Conservation (phyloP, 345 rosid genomes). For the Citrus maxima region DNA sequence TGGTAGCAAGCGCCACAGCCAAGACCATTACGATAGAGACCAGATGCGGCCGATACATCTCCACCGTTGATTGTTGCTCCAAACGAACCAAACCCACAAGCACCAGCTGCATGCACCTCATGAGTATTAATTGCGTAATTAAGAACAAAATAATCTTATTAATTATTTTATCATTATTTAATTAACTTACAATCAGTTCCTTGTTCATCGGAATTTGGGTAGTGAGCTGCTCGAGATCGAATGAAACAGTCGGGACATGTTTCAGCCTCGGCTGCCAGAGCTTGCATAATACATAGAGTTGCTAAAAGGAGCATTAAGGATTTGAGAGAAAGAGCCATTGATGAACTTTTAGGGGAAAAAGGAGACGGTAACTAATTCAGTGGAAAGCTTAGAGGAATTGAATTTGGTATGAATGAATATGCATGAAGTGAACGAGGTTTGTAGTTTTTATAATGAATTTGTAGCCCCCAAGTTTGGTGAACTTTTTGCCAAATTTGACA, state of each 20-base stretch:
- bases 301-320: conserved; percentile 19
- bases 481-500: conserved; percentile 23
- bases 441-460: conserved; percentile 42
- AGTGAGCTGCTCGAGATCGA: conserved; percentile 52
- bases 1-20: conserved; percentile 88
- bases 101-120: conserved; percentile 36
- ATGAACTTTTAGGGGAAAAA: neutral
- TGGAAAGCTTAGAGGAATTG: too few relatives aligned
- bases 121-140: too few relatives aligned
- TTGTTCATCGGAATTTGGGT: conserved; percentile 48
- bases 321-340: conserved; percentile 39
- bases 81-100: conserved; percentile 67
- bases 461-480: neutral
- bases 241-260: conserved; percentile 47
- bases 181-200: conserved; percentile 53
- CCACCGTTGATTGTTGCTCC: conserved; percentile 67
- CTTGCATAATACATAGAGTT: conserved; percentile 22
- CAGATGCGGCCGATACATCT: conserved; percentile 63
- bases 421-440: conserved; percentile 21
- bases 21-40: conserved; percentile 55
- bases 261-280: conserved; percentile 38
- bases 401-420: neutral
- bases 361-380: neutral
- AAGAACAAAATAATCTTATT: too few relatives aligned
- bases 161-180: too few relatives aligned